Conservation (phyloP, 1,284 basidiomycete genomes). For the Peniophora sp. region DNA sequence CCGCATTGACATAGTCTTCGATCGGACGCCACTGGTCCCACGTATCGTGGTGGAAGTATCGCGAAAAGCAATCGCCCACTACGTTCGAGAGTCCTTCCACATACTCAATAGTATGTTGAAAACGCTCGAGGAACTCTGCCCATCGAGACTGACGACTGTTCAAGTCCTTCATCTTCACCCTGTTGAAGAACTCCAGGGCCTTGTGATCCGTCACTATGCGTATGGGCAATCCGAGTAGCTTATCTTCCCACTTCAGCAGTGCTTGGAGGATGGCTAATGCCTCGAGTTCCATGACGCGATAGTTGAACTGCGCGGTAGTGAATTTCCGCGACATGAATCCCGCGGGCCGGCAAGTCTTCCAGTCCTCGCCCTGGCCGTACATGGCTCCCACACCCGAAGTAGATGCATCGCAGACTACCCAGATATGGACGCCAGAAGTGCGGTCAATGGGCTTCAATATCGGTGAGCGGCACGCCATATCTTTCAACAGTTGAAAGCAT, state of each 20-base stretch:
- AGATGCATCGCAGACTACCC: slow-evolving; percentile 34
- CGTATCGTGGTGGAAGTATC: too few species aligned
- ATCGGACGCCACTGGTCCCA: slow-evolving; percentile 11
- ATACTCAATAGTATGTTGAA: too few species aligned
- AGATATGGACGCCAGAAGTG: slow-evolving; percentile 18
- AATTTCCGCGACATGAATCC: slow-evolving; percentile 35
- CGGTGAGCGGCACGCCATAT: slow-evolving; percentile 18
- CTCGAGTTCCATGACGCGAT: slow-evolving; percentile 28
- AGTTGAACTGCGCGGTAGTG: slow-evolving; percentile 27
- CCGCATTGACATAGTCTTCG: slow-evolving; percentile 19
- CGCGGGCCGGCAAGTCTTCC: slow-evolving; percentile 24
- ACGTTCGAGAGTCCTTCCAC: too few species aligned
- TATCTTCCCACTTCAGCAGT: slow-evolving; percentile 28
- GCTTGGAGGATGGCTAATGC: slow-evolving; percentile 28
- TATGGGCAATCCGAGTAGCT: too few species aligned
- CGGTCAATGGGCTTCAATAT: slow-evolving; percentile 27
- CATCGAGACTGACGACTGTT: too few species aligned
- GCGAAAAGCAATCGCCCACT: too few species aligned
- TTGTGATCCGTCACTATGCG: too few species aligned
- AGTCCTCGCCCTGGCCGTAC: slow-evolving; percentile 28
- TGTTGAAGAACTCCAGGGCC: too few species aligned
- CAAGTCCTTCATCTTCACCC: too few species aligned
- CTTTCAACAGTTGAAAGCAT: slow-evolving; percentile 29
- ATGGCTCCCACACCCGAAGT: slow-evolving; percentile 26
- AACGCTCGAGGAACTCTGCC: too few species aligned